Conservation (phyloP, 2,329 filamentous ascomycete species). For the Beauveria varroae region DNA sequence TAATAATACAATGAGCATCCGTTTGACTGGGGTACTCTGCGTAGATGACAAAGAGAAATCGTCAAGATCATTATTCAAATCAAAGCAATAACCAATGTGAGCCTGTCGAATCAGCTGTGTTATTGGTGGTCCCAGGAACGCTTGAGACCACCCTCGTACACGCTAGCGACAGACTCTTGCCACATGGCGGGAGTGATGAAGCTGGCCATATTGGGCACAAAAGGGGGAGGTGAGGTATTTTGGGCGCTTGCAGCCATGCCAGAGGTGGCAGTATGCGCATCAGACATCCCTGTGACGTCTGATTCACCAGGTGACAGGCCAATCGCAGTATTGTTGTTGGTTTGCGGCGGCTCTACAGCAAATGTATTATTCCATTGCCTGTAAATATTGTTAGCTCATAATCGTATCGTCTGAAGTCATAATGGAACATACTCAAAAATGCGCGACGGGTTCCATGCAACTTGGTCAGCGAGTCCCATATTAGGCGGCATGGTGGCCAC, state of each 20-base stretch:
- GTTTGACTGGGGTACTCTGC: too few relatives aligned
- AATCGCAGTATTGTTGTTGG: conserved; percentile 38
- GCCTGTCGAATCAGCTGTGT: conserved; percentile 14
- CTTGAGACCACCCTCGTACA: conserved; percentile 59
- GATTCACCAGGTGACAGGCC: conserved; percentile 45
- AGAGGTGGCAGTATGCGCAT: conserved; percentile 35
- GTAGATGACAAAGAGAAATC: background rate
- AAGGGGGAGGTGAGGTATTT: conserved; percentile 39
- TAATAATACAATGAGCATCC: background rate
- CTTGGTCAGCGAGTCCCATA: conserved; percentile 55
- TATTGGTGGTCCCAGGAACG: conserved; percentile 45
- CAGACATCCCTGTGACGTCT: conserved; percentile 47
- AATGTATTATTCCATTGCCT: conserved; percentile 97
- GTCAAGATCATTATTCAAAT: background rate
- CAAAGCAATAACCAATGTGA: background rate
- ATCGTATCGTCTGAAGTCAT: background rate
- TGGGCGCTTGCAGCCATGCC: conserved; percentile 38
- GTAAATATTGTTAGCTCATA: conserved; percentile 2
- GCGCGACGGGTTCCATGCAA: conserved; percentile 74
- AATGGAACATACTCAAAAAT: conserved; percentile 68
- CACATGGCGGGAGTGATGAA: conserved; percentile 68
- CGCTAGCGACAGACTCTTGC: conserved; percentile 63
- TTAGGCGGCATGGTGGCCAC: conserved; percentile 43
- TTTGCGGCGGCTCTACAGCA: conserved; percentile 47
- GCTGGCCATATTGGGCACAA: conserved; percentile 40